phyloP scores from a whole-genome alignment of 139 green algal species.

The Chlamydomonas sp. region DNA sequence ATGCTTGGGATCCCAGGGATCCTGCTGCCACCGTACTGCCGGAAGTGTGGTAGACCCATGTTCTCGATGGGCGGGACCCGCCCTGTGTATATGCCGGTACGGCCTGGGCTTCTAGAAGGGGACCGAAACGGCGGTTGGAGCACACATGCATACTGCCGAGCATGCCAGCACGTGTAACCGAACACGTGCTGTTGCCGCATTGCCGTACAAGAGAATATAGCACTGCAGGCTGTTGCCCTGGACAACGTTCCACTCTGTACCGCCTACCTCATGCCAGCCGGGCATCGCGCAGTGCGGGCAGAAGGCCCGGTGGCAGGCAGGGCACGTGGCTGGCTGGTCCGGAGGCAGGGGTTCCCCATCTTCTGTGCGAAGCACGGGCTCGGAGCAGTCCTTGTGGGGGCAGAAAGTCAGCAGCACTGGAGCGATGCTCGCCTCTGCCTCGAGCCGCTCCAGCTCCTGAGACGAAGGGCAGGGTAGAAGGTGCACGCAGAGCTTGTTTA shows the following conservation, averaged over 20 bases:
- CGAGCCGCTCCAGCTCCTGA: slow-evolving; percentile 35
- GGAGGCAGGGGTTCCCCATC: background rate
- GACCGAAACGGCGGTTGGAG: too few species aligned
- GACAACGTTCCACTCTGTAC: too few species aligned
- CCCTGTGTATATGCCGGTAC: too few species aligned
- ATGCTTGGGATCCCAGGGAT: too few species aligned
- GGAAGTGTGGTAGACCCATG: too few species aligned
- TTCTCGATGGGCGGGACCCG: too few species aligned
- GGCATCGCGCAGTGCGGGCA: background rate
- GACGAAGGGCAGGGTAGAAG: background rate
- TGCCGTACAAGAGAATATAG: too few species aligned
- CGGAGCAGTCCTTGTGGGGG: background rate
- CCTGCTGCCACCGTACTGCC: too few species aligned
- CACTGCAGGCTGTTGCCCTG: background rate
- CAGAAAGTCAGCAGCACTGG: slow-evolving; percentile 33
- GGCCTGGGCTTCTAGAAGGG: too few species aligned
- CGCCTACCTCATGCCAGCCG: slow-evolving; percentile 1
- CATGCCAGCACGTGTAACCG: too few species aligned
- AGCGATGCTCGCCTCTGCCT: slow-evolving; percentile 39
- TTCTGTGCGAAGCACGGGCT: background rate
- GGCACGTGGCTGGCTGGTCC: background rate
- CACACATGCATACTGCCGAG: too few species aligned
- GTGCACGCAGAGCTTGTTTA: background rate
- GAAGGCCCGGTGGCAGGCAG: background rate
- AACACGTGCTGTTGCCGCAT: too few species aligned